Base-by-base conservation (phyloP, 306 rosid genomes). In the Nissolia schottii region DNA sequence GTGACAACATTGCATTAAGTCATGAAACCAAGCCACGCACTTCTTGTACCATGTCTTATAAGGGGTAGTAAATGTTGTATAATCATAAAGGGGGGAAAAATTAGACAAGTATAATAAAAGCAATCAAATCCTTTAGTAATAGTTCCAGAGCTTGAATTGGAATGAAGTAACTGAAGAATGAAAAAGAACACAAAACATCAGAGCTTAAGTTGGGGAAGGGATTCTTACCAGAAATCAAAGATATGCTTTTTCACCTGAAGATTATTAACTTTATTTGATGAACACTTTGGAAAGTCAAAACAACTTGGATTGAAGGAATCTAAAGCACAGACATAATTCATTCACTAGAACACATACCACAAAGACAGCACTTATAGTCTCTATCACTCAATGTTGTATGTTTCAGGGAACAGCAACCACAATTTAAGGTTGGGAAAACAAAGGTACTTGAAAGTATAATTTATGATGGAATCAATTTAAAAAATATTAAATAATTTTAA, bases 201-300 rank as follows among this genome's bases (percentile, higher is more conserved):
- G 19, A 16, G 6, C n/a, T n/a, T n/a, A n/a, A n/a, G n/a, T n/a
- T n/a, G n/a, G n/a, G n/a, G n/a, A n/a, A n/a, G 18, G 3, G 2
- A 45, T 16, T 6, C 69, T 67, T 68, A 58, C 59, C 59, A 53
- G 35, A 13, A 67, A 37, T 65, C 48, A 32, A 50, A 19, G n/a
- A 35, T 5, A 57, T 43, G 43, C 59, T 60, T 68, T 3, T 38
- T 31, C 18, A 43, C 31, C 64, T 6, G 34, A 75, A 63, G 49
- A 45, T 7, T 32, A 45, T 7, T 32, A 63, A 62, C n/a, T 20
- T 4, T 63, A 28, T 10, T 18, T 5, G 11, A 12, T 0, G 31
- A 48, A 55, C 63, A 55, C 7, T 25, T 28, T 40, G 22, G 8
- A 41, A 51, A 67, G 76, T 73, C 71, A 67, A n/a, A 67, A 73